Evolutionary conservation across 2,329 filamentous ascomycete genomes (phyloP).

Genomic region (Keithomyces neogunnii): DNA sequence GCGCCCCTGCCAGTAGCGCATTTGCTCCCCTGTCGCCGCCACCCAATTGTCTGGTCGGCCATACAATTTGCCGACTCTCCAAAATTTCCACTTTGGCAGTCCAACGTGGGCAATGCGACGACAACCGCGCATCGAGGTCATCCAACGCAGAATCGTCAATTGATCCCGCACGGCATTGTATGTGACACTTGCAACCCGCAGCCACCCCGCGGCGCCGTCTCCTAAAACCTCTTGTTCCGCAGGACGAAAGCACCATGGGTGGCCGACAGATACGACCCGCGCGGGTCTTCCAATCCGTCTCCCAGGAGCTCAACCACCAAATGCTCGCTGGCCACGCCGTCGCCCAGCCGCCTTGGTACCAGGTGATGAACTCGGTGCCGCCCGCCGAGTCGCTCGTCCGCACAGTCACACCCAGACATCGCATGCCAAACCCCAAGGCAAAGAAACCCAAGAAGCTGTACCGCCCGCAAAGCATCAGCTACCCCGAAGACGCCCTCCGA

Average conservation of each 20-base stretch:
- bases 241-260: conserved; percentile 23
- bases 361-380: conserved; percentile 42
- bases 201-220: neutral
- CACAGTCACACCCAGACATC: conserved; percentile 40
- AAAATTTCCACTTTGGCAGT: conserved; percentile 9
- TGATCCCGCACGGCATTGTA: neutral
- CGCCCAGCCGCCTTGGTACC: conserved; percentile 39
- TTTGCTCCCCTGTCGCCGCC: neutral
- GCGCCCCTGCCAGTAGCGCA: neutral
- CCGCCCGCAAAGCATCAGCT: conserved; percentile 67
- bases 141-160: conserved; percentile 1
- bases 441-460: conserved; percentile 64
- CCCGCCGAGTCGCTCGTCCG: conserved; percentile 51
- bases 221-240: neutral
- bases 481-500: conserved; percentile 77
- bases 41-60: conserved; percentile 4
- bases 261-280: conserved; percentile 37
- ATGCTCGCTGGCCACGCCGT: conserved; percentile 25
- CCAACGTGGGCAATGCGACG: conserved; percentile 1
- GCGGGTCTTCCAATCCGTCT: conserved; percentile 37
- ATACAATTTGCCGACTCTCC: conserved; percentile 14
- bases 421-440: conserved; percentile 29
- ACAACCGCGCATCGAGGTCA: neutral
- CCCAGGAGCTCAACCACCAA: conserved; percentile 33
- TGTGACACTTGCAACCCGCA: neutral